Evolutionary conservation across 768 basidiomycete species (phyloP), one percentile per base, ranked within the genome.

Genomic region (Lentinula lateritia): DNA sequence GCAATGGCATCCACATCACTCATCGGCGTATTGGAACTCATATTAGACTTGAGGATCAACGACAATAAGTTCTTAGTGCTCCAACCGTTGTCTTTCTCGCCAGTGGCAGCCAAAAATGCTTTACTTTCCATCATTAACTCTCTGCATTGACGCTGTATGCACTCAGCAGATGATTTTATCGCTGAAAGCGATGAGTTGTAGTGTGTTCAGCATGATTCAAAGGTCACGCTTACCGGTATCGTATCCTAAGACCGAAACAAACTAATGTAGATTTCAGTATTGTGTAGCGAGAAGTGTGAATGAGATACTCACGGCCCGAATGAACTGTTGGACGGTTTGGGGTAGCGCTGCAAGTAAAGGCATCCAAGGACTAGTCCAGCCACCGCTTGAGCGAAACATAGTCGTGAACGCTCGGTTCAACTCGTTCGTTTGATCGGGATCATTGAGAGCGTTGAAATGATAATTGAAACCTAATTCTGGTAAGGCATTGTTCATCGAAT

Each of bases 61-160:
- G 75, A 77, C n/a, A 85, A 67, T 8, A 85, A 62, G 66, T 85
- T 83, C 6, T 77, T 73, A 12, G 75, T 75, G 0, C 63, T 66
- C 6, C 74, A 53, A 12, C 53, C 66, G 16, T 69, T 15, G 10
- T 36, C 43, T 18, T 66, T 59, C 39, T 43, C 58, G 38, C 58
- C 65, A 18, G 48, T 10, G 68, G 69, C 32, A 67, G 3, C 20
- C n/a, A 62, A 38, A 2, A 38, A 50, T 5, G 66, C 68, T 67
- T 86, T 86, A 65, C 83, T 87, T 15, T 82, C 75, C 6, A 64
- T 62, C 28, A 86, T 63, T 4, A 88, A 72, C 41, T 82, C 72
- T 15, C 67, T 68, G 8, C 84, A 48, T 23, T 18, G 9, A 9
- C 46, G 46, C 46, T 48, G 46, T 9, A 48, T 48, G 46, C 46